Base-by-base conservation (phyloP, 2,329 filamentous ascomycete genomes). In the Scedosporium apiospermum region DNA sequence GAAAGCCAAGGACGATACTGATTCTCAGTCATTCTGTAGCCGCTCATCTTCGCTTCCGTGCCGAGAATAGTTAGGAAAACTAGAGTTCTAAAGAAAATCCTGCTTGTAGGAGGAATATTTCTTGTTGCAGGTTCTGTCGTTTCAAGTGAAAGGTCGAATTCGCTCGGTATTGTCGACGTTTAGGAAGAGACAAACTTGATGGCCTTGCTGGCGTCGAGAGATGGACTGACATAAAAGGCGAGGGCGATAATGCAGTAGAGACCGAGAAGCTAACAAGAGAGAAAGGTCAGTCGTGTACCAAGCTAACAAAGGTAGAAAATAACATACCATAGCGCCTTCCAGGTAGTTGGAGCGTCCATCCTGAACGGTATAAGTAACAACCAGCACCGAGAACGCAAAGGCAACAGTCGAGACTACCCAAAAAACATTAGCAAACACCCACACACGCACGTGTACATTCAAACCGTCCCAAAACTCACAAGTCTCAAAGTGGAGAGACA, bases 321-420 rank as follows among this genome's bases (percentile, higher is more conserved):
- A 60, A 27, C 74, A 68, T 72, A 86, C 82, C 84, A 93, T 89
- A 58, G 88, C 88, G 55, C 90, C 90, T 73, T 93, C 90, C 23
- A 93, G 82, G 68, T 93, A 93, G 74, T 93, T 95, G 14, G 87
- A 90, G 74, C 89, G 90, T 69, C 90, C 90, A 70, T 93, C 90
- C 71, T 90, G 87, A 53, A 93, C 88, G 2, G 83, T 89, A 74
- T 86, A 92, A 63, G 84, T 90, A 41, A 91, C 88, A 38, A 92
- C 88, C 51, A 92, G 75, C 2, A 90, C 88, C 9, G 87, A 89
- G 61, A 92, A 80, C 63, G 88, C 89, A 73, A 92, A 92, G 1
- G 88, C 84, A 49, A 92, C 86, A 0, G 89, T 91, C 76, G 91
- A 87, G 69, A 92, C 80, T 83, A 60, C 2, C 38, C 30, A 1